Conservation (phyloP, 2,329 filamentous ascomycete species). For the Keithomyces neogunnii region DNA sequence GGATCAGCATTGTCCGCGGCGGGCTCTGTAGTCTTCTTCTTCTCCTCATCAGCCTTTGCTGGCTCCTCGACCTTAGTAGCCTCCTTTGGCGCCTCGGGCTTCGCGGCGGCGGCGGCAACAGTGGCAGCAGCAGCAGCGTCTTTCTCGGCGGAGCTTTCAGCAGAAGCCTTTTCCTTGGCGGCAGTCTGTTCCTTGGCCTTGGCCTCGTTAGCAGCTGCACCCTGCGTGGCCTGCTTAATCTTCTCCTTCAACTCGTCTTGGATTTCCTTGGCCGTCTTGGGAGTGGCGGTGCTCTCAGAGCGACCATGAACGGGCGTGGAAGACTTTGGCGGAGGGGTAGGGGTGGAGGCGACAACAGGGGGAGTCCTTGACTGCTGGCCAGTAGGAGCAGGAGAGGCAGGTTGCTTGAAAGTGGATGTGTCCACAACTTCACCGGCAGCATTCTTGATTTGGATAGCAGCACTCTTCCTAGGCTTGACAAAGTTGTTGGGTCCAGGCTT, state of each 20-base stretch:
- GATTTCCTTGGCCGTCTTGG: conserved; percentile 73
- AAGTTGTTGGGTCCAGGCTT: conserved; percentile 39
- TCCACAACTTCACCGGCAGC: conserved; percentile 70
- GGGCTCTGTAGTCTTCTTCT: conserved; percentile 18
- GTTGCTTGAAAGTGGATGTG: conserved; percentile 51
- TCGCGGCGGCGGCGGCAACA: not conserved
- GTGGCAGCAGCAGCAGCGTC: conserved; percentile 1
- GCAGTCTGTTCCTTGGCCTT: conserved; percentile 18
- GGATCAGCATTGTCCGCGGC: conserved; percentile 28
- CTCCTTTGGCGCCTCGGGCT: conserved; percentile 4
- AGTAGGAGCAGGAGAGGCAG: conserved; percentile 47
- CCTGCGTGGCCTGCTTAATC: conserved; percentile 54
- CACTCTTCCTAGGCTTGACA: conserved; percentile 55
- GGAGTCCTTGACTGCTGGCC: conserved; percentile 54
- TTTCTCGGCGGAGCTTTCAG: conserved; percentile 20
- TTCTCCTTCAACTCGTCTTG: conserved; percentile 75
- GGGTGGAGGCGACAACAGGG: conserved; percentile 63
- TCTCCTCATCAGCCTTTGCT: conserved; percentile 14
- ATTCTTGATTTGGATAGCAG: conserved; percentile 77
- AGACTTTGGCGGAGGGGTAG: conserved; percentile 72
- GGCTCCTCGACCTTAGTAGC: not conserved
- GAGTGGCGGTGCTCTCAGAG: conserved; percentile 57
- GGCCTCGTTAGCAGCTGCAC: conserved; percentile 17
- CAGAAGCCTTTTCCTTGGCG: conserved; percentile 21
- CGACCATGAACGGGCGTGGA: conserved; percentile 61